Evolutionary conservation across 1,284 basidiomycete genomes (phyloP).

Genomic region (Microbotryum lychnidis-dioicae): DNA sequence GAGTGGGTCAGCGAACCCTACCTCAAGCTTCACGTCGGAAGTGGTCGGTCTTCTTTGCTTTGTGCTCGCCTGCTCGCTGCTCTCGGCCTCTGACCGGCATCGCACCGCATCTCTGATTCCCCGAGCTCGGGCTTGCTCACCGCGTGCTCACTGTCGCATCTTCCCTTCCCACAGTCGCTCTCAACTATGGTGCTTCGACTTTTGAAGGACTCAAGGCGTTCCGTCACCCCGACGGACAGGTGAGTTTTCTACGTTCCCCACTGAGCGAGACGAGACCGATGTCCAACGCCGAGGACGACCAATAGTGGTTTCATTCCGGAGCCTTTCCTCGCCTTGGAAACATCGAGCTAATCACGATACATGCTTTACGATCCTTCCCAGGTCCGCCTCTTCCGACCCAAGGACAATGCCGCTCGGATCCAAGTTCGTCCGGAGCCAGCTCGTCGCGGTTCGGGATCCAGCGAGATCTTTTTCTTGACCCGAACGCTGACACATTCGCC

Average conservation of each 20-base stretch:
- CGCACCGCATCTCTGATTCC: no score
- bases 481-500: neutral
- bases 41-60: constrained; percentile 6
- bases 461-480: neutral
- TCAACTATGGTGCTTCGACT: constrained; percentile 37
- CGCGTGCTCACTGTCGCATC: no score
- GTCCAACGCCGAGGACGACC: no score
- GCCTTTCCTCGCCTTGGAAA: neutral
- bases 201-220: constrained; percentile 41
- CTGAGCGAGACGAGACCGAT: no score
- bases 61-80: no score
- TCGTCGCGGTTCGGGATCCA: neutral
- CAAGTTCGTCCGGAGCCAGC: constrained; percentile 12
- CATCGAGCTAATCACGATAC: neutral
- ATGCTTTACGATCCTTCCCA: neutral
- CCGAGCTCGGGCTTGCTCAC: no score
- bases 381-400: constrained; percentile 40
- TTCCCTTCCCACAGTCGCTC: constrained; percentile 22
- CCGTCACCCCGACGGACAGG: constrained; percentile 27
- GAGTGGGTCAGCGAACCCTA: constrained; percentile 33
- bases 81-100: no score
- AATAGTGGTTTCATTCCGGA: no score
- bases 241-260: neutral
- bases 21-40: constrained; percentile 37
- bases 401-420: constrained; percentile 38